Percentiles rank a stretch among this genome's conserved stretches.
These are phyloP conservation scores for Cymbopogon citratus DNA, from an alignment of 176 grass and related monocot species.

Conservation along the genomic window DNA sequence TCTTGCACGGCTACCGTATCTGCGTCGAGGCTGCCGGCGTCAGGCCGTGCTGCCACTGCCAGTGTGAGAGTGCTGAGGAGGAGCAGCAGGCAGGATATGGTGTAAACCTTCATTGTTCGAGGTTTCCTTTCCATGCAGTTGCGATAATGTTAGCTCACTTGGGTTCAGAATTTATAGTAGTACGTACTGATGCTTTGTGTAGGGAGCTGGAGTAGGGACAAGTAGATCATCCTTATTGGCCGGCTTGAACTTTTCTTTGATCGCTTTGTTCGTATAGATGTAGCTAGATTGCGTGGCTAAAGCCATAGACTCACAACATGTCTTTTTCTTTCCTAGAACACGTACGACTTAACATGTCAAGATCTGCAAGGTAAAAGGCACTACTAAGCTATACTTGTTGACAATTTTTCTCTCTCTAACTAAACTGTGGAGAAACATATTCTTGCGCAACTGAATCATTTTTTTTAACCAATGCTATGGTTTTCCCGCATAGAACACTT, in stretches of 20 bases:
- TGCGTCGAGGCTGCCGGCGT: neutral
- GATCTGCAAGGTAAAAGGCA: neutral
- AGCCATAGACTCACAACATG: neutral
- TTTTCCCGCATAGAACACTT: no score
- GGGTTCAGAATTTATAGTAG: conserved; percentile 7
- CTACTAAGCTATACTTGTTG: no score
- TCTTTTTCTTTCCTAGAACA: neutral
- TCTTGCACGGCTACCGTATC: conserved; percentile 26
- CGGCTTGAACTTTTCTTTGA: neutral
- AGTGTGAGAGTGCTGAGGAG: conserved; percentile 3
- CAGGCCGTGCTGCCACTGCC: conserved; percentile 6
- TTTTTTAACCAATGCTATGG: no score
- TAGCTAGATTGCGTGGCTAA: neutral
- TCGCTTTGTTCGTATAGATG: neutral
- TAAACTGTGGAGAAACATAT: no score
- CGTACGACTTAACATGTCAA: no score
- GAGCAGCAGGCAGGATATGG: neutral
- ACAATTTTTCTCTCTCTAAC: no score
- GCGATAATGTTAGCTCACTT: neutral
- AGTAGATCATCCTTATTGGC: neutral
- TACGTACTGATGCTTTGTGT: neutral
- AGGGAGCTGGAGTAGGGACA: neutral
- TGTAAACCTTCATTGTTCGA: conserved; percentile 1
- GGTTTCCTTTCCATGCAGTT: neutral
- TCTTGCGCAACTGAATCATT: no score